phyloP scores from a whole-genome alignment of 1,284 basidiomycete species.

The Ustilago nuda region DNA sequence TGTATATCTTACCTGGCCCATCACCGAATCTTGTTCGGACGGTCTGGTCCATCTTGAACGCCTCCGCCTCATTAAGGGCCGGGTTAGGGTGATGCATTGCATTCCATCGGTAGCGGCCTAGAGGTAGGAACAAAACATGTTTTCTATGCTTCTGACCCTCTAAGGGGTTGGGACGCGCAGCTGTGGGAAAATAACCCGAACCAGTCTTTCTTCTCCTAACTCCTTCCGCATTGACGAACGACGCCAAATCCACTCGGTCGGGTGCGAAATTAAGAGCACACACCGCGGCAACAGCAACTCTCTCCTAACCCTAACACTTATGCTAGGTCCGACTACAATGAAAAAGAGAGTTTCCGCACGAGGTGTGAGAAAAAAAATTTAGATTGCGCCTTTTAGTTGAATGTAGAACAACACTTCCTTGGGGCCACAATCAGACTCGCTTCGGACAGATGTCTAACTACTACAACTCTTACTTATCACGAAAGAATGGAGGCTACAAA shows the following conservation, averaged over 20 bases:
- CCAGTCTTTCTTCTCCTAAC: neutral
- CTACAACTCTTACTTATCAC: too few species aligned
- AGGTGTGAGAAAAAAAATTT: neutral
- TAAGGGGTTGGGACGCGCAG: neutral
- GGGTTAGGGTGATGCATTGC: neutral
- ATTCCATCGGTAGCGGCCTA: neutral
- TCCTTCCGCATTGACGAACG: neutral
- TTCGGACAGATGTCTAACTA: too few species aligned
- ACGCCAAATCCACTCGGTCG: neutral
- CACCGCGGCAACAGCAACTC: neutral
- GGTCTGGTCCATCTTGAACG: neutral
- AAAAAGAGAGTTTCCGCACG: neutral
- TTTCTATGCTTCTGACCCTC: neutral
- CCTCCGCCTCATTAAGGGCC: neutral
- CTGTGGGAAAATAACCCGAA: neutral
- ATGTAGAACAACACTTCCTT: too few species aligned
- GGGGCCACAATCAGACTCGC: too few species aligned
- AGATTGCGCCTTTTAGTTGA: neutral
- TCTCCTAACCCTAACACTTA: too few species aligned
- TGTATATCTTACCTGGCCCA: neutral
- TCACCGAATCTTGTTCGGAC: neutral
- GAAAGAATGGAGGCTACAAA: too few species aligned
- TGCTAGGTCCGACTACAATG: neutral
- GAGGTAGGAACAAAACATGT: conserved; percentile 5
- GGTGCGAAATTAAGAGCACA: neutral